These are phyloP conservation scores for Plantago coronopus DNA, from an alignment of 305 asterid genomes.

Conservation along the genomic window DNA sequence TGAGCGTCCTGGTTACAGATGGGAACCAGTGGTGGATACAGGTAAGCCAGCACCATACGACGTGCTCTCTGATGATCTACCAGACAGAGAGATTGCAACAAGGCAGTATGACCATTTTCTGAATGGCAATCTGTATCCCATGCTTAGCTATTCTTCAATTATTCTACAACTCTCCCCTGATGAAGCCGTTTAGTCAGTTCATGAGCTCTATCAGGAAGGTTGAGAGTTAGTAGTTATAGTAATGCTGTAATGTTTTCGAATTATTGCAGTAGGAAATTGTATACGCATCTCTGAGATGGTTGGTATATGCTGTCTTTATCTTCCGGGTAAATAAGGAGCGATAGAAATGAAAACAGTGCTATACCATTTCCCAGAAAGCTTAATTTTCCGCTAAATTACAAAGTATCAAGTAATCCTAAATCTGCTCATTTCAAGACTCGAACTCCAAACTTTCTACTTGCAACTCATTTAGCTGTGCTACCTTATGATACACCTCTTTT, in stretches of 20 bases:
- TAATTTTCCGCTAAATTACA: no score
- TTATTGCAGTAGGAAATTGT: no score
- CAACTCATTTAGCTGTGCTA: no score
- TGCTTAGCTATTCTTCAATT: slow-evolving; percentile 87
- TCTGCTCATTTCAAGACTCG: no score
- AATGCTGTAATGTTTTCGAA: not conserved
- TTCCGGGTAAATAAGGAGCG: not conserved
- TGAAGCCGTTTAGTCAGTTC: slow-evolving; percentile 24
- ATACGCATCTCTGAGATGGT: no score
- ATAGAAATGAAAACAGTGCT: no score
- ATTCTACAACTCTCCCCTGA: slow-evolving; percentile 57
- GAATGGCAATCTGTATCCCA: slow-evolving; percentile 71
- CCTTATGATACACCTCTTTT: no score
- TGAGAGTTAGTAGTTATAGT: not conserved
- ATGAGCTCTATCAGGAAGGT: slow-evolving; percentile 1
- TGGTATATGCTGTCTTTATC: no score
- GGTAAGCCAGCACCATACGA: slow-evolving; percentile 80
- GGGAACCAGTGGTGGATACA: slow-evolving; percentile 91
- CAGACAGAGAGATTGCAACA: slow-evolving; percentile 41
- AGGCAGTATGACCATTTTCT: slow-evolving; percentile 83
- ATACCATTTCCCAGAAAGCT: no score
- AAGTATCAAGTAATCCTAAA: no score
- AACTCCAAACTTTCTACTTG: no score
- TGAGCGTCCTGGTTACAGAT: slow-evolving; percentile 66
- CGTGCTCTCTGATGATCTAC: slow-evolving; percentile 52